Base-by-base conservation (phyloP, 768 basidiomycete genomes). In the Gyrodon lividus region DNA sequence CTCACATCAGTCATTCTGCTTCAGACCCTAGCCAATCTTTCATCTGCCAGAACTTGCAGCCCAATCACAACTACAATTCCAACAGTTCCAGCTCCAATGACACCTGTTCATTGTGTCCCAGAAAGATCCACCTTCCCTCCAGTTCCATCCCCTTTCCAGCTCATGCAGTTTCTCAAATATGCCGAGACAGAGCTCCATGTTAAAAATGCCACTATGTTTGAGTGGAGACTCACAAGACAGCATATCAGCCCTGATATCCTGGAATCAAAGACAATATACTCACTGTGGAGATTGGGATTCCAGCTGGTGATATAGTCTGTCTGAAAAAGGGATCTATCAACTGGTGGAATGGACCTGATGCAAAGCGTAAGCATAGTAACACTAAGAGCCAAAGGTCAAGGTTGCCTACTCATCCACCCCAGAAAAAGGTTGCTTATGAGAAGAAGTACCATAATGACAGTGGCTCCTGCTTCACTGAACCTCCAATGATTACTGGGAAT, bases 401-500 rank as follows among this genome's bases (percentile, higher is more conserved):
- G 7, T 26, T 7, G 7, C 24, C 24, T 26, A 26, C 24, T 26
- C 24, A 26, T 73, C 66, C 69, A 85, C 23, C 75, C 77, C 6
- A 26, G 24, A 26, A 26, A 26, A 26, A 4, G 24, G 24, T 26
- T 26, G 24, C 24, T 26, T 26, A 26, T 26, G 24, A 26, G 24
- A n/a, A n/a, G n/a, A 26, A 7, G 24, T 26, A 26, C 24, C 24
- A 26, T 26, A 26, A 26, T 26, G 24, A 7, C 7, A 7, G 24
- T 26, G 24, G 24, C 24, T 26, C 4, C 24, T 7, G 7, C 24
- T 26, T 26, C 24, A 26, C 24, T 26, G 7, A 7, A 26, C 24
- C 24, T 26, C 24, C 7, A 7, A 26, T 26, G 24, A 26, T 26
- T 26, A 7, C 24, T 26, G 24, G 24, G 24, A 7, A 26, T 26